phyloP scores from a whole-genome alignment of 768 basidiomycete species.

The Lentinula boryana region DNA sequence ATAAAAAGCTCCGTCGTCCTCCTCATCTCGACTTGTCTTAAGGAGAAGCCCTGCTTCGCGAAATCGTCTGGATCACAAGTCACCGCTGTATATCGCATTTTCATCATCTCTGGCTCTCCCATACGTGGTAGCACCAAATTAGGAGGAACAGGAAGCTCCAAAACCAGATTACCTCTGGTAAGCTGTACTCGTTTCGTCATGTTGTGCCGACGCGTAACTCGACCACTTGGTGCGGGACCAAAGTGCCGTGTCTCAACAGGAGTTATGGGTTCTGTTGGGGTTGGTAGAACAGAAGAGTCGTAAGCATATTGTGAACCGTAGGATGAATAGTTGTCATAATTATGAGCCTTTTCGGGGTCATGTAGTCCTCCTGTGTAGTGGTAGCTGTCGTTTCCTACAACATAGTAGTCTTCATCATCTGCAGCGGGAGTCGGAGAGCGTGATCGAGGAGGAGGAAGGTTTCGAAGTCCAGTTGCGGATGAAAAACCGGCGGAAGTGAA shows the following conservation, averaged over 20 bases:
- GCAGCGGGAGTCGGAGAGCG: conserved; percentile 73
- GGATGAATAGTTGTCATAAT: conserved; percentile 14
- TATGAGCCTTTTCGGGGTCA: conserved; percentile 36
- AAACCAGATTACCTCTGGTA: conserved; percentile 84
- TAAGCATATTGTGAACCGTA: conserved; percentile 17
- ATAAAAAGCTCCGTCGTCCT: conserved; percentile 88
- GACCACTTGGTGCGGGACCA: conserved; percentile 80
- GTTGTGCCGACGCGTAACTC: conserved; percentile 68
- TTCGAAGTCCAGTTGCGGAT: conserved; percentile 51
- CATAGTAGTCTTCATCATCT: conserved; percentile 67
- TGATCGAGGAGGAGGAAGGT: conserved; percentile 45
- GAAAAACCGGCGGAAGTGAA: conserved; percentile 51
- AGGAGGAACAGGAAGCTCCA: conserved; percentile 80
- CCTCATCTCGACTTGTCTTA: conserved; percentile 76
- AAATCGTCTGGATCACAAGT: conserved; percentile 95
- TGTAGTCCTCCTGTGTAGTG: conserved; percentile 43
- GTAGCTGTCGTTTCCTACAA: conserved; percentile 48
- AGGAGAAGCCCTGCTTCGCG: conserved; percentile 72
- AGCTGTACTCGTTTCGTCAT: conserved; percentile 77
- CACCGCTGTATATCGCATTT: conserved; percentile 79
- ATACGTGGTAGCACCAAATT: conserved; percentile 71
- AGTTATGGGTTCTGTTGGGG: conserved; percentile 7
- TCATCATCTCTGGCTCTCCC: conserved; percentile 67
- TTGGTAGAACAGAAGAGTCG: conserved; percentile 13
- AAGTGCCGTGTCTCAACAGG: conserved; percentile 66